Evolutionary conservation across 345 rosid genomes (phyloP), one percentile per base, ranked within the genome.

Genomic region (Noccaea bulbosa): DNA sequence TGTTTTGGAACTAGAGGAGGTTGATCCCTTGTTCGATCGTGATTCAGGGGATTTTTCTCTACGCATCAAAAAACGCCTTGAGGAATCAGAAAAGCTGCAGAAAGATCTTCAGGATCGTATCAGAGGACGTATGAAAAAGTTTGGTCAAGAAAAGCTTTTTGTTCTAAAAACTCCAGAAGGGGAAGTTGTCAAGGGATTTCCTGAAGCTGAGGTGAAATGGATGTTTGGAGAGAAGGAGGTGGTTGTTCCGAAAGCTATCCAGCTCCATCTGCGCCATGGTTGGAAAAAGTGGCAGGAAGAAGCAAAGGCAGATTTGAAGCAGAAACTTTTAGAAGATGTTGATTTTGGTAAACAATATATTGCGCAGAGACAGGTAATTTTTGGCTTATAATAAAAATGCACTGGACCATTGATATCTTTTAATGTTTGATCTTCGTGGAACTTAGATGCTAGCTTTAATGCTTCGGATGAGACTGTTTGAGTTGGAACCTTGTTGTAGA

Each of bases 211-310:
- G 81, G 48, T 86, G 84, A 92, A 89, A 80, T 89, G 98, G 98
- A 88, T 86, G 91, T 92, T 92, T 72, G 96, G 94, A 78, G 84
- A 85, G 69, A 89, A 83, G 82, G 92, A 88, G 78, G 86, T 89
- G 65, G 84, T 92, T 74, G 89, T 88, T 80, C 96, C 96, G 20
- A 89, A 88, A 84, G 98, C 98, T 44, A 74, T 82, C 63, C 70
- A 84, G 63, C 80, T 82, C 53, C 91, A 84, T 78, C 77, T 92
- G 76, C 83, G 86, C 69, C 94, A 92, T 80, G 96, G 96, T 17
- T 92, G 98, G 98, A 92, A 89, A 81, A 86, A 78, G 70, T 92
- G 98, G 98, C 85, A 95, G 43, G 96, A 88, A 76, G 96, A 92
- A 76, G 91, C 86, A 47, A 92, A 88, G 73, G 90, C 89, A 61